Evolutionary conservation across 306 rosid species (phyloP).

Genomic region (Malus orientalis): DNA sequence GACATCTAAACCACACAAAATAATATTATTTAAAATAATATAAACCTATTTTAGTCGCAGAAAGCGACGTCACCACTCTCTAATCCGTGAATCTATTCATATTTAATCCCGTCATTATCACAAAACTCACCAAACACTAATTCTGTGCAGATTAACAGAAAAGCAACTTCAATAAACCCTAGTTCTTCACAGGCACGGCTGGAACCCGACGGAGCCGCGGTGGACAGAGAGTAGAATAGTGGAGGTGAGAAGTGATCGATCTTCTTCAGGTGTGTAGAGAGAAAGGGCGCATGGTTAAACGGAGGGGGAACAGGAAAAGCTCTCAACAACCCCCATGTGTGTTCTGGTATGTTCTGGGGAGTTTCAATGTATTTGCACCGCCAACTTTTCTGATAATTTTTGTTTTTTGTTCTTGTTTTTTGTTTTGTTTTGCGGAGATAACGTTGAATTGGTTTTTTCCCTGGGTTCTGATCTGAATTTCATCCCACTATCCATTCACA

Average conservation of each 20-base stretch:
- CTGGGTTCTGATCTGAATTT: background rate
- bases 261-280: background rate
- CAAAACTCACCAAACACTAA: background rate
- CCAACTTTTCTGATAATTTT: background rate
- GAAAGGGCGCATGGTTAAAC: background rate
- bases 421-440: slow-evolving; percentile 23
- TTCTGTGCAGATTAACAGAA: background rate
- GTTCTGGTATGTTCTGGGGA: slow-evolving; percentile 47
- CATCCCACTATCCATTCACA: background rate
- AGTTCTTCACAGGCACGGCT: background rate
- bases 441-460: slow-evolving; percentile 34
- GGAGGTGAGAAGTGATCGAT: background rate
- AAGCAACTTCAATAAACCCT: background rate
- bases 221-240: background rate
- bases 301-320: background rate
- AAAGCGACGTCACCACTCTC: background rate
- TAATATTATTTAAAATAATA: background rate
- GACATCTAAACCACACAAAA: background rate
- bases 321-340: slow-evolving; percentile 25
- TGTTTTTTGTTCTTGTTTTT: background rate
- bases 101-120: background rate
- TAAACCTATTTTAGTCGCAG: background rate
- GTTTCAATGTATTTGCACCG: slow-evolving; percentile 13
- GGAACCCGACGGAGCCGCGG: background rate
- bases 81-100: background rate